A percentile compares a stretch with the other conserved stretches of the same genome.
These are phyloP conservation scores for Canna indica DNA, from an alignment of 176 grass and related monocot genomes.

Conservation along the genomic window DNA sequence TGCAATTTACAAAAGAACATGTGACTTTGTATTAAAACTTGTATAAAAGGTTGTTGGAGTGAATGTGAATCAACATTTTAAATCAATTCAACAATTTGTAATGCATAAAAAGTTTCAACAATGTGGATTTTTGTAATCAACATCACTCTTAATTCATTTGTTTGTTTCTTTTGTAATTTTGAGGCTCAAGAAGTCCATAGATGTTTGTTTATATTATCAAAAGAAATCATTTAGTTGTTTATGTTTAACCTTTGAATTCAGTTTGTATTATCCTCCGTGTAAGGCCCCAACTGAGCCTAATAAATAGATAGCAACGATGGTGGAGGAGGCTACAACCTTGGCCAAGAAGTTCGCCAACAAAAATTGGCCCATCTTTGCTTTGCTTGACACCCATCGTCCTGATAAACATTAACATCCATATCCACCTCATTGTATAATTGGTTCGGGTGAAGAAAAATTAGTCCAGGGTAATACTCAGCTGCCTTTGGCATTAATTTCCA, in stretches of 20 bases:
- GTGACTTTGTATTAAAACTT: no score
- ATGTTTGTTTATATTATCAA: background rate
- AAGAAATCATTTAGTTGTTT: background rate
- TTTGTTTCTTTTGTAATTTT: no score
- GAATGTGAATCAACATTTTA: no score
- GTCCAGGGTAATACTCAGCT: conserved; percentile 48
- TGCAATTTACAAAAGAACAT: no score
- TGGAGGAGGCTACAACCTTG: conserved; percentile 58
- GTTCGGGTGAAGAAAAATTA: conserved; percentile 71
- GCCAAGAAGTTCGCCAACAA: conserved; percentile 64
- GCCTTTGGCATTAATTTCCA: background rate
- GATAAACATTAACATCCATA: conserved; percentile 75
- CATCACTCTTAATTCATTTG: no score
- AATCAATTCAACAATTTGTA: no score
- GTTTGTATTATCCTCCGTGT: background rate
- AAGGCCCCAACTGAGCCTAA: conserved; percentile 77
- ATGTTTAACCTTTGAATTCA: background rate
- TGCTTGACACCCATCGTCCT: conserved; percentile 61
- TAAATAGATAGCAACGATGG: conserved; percentile 71
- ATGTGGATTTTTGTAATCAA: no score
- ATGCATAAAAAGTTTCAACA: no score
- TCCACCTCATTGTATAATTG: conserved; percentile 89
- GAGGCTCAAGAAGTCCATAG: no score
- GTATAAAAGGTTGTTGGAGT: no score
- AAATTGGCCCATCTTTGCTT: conserved; percentile 69